Conservation (phyloP, 257 asterid species). For the Gardenia jasminoides region DNA sequence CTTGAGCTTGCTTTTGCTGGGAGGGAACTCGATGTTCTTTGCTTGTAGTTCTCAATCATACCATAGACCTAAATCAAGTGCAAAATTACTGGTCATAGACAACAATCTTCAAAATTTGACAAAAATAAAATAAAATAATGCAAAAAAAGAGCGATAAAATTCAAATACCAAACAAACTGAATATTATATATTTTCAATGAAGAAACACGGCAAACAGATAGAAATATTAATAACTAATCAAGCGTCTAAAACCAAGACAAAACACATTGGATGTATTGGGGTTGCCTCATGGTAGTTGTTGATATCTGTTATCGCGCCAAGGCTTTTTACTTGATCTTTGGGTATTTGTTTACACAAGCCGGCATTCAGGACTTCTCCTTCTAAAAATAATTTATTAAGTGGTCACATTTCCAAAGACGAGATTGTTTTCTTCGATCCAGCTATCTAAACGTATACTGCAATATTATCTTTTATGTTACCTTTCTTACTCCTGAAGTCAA, state of each 20-base stretch:
- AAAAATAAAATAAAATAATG: neutral
- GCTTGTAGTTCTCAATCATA: slow-evolving; percentile 77
- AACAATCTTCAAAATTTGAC: neutral
- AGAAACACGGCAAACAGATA: neutral
- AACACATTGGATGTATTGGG: no score
- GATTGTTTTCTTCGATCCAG: neutral
- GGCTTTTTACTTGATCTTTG: neutral
- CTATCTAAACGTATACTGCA: neutral
- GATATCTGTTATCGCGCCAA: neutral
- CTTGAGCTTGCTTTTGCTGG: slow-evolving; percentile 32
- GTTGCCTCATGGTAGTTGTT: neutral
- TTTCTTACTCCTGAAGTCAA: slow-evolving; percentile 94
- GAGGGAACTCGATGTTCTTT: slow-evolving; percentile 34
- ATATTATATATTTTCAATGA: neutral
- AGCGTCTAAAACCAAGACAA: neutral
- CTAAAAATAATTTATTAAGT: neutral
- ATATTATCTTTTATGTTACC: slow-evolving; percentile 37
- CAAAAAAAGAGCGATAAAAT: neutral
- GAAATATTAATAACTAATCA: neutral
- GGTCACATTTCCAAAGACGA: neutral
- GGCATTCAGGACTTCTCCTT: neutral
- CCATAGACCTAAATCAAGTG: slow-evolving; percentile 59
- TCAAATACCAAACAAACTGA: neutral
- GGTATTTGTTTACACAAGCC: neutral
- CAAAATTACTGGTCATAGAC: slow-evolving; percentile 16